Evolutionary conservation across 2,329 filamentous ascomycete genomes (phyloP).

Genomic region (Rhynchosporium secalis): DNA sequence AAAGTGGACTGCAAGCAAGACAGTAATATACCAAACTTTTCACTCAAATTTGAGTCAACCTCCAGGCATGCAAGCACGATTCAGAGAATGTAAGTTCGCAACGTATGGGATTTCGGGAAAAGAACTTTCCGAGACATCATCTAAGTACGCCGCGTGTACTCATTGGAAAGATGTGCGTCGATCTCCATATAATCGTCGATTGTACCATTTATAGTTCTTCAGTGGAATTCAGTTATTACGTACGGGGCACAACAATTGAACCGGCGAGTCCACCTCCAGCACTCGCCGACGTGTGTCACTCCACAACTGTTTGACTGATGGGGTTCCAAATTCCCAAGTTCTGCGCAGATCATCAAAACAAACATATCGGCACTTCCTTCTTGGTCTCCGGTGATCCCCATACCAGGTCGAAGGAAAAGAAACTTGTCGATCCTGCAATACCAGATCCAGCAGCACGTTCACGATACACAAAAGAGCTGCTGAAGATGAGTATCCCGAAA

Average conservation of each 20-base stretch:
- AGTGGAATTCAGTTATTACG: neutral
- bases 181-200: too few relatives aligned
- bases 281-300: neutral
- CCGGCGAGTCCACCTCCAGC: neutral
- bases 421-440: conserved; percentile 1
- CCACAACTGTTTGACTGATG: neutral
- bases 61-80: neutral
- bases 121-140: neutral
- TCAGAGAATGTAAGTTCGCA: too few relatives aligned
- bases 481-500: conserved; percentile 15
- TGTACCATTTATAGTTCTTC: neutral
- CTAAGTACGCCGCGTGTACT: neutral
- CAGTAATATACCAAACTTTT: neutral
- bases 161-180: too few relatives aligned
- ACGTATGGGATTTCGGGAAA: neutral
- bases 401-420: neutral
- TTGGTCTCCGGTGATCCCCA: neutral
- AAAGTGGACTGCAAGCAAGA: neutral
- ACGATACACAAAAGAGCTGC: neutral
- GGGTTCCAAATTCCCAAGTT: neutral
- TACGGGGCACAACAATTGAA: neutral
- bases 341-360: neutral
- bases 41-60: neutral
- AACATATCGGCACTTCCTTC: conserved; percentile 1
- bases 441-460: neutral